Base-by-base conservation (phyloP, 2,329 filamentous ascomycete genomes). In the Lecanoromycetidae sp. region DNA sequence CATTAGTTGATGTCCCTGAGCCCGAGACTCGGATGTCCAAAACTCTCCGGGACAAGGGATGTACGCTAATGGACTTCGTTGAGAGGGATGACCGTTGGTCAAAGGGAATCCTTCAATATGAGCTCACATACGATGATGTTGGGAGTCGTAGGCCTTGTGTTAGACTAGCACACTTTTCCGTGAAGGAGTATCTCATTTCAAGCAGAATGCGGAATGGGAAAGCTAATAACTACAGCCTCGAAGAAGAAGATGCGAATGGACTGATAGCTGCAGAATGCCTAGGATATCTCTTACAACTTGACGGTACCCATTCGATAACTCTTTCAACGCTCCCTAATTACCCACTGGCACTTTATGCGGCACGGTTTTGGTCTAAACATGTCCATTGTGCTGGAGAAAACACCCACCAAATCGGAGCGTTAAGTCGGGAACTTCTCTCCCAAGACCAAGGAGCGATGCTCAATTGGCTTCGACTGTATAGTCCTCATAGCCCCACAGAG, bases 141-240 rank as follows among this genome's bases (percentile, higher is more conserved):
- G n/a, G 19, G 1, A 15, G 6, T 23, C 13, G 6, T 20, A 22
- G 3, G 5, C 17, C n/a, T 12, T 30, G 15, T 10, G 27, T 40
- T 13, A 55, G 53, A 12, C 57, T 63, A 26, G 59, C 58, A 5
- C 59, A 63, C 49, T 63, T 61, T 44, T 62, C 61, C 2, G 56
- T 63, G 0, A 55, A 61, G 34, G 60, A 63, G 40, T 63, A 62
- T 44, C 56, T 63, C 8, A 17, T 55, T 17, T 63, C 58, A 6
- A 52, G 57, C 23, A 54, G 57, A 5, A 60, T 50, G 8, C 37
- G 15, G 19, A 4, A 32, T 3, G 37, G 32, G 5, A 2, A 5
- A 27, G 48, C 29, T 20, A 8, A 13, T 6, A 19, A 20, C 15
- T 50, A 30, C 39, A 38, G 30, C 12, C 36, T 50, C 6, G 26